phyloP scores from a whole-genome alignment of 2,329 filamentous ascomycete species.

The Myrmaecium sp. region DNA sequence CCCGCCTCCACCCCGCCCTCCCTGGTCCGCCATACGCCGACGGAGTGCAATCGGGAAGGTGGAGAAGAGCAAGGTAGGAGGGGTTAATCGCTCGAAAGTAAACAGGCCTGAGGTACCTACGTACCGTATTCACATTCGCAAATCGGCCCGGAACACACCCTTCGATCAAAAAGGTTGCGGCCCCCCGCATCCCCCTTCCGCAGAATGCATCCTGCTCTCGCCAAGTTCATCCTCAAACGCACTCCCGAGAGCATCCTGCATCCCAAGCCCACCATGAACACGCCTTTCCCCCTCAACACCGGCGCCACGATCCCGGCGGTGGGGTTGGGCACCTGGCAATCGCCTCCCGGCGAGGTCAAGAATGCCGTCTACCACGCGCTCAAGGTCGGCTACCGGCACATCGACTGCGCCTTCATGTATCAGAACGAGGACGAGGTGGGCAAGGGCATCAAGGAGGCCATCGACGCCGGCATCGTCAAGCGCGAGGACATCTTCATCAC shows the following conservation, averaged over 20 bases:
- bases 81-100: no score
- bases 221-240: slow-evolving; percentile 21
- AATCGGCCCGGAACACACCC: no score
- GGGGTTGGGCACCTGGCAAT: slow-evolving; percentile 23
- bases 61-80: no score
- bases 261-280: slow-evolving; percentile 22
- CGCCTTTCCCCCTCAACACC: slow-evolving; percentile 22
- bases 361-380: slow-evolving; percentile 30
- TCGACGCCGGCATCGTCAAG: slow-evolving; percentile 50
- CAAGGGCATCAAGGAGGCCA: slow-evolving; percentile 55
- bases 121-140: no score
- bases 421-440: slow-evolving; percentile 74
- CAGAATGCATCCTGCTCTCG: slow-evolving; percentile 21
- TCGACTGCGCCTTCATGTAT: slow-evolving; percentile 64
- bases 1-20: no score
- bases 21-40: no score
- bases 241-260: slow-evolving; percentile 20
- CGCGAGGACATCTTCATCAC: slow-evolving; percentile 70
- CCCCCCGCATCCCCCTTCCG: slow-evolving; percentile 10
- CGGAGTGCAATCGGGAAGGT: no score
- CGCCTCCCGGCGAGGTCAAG: slow-evolving; percentile 28
- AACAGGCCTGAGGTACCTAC: no score
- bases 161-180: slow-evolving; percentile 8
- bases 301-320: slow-evolving; percentile 22
- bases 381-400: slow-evolving; percentile 32